Conservation (phyloP, 768 basidiomycete species). For the Suillus cothurnatus region DNA sequence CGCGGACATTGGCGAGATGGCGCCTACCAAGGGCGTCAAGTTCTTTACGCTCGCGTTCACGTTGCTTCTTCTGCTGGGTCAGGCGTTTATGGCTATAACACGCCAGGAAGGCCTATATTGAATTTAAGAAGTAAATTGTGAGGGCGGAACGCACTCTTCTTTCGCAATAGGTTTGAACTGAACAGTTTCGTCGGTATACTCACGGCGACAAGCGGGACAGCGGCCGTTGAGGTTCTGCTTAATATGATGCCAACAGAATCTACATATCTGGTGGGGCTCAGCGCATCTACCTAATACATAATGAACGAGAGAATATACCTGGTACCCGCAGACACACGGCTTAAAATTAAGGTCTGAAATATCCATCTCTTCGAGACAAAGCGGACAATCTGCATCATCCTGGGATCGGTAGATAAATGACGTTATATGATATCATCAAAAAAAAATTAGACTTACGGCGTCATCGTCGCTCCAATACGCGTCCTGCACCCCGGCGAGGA, state of each 20-base stretch:
- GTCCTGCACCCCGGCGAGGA: conserved; percentile 89
- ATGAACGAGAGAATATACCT: conserved; percentile 50
- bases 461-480: conserved; percentile 97
- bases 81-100: conserved; percentile 84
- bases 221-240: conserved; percentile 93
- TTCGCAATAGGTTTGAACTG: conserved; percentile 95
- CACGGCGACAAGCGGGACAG: conserved; percentile 93
- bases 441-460: conserved; percentile 49
- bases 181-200: conserved; percentile 90
- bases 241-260: conserved; percentile 99
- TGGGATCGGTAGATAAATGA: conserved; percentile 37
- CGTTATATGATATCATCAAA: conserved; percentile 13
- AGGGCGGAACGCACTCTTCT: conserved; percentile 76
- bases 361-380: conserved; percentile 99
- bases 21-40: conserved; percentile 83
- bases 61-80: conserved; percentile 91
- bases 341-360: conserved; percentile 99
- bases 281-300: conserved; percentile 10
- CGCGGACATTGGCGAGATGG: conserved; percentile 88
- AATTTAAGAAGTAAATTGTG: conserved; percentile 12
- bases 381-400: conserved; percentile 98
- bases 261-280: conserved; percentile 75
- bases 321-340: conserved; percentile 98
- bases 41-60: conserved; percentile 95
- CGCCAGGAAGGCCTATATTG: conserved; percentile 18